Evolutionary conservation across 257 asterid genomes (phyloP).

Genomic region (Scutellaria galericulata): DNA sequence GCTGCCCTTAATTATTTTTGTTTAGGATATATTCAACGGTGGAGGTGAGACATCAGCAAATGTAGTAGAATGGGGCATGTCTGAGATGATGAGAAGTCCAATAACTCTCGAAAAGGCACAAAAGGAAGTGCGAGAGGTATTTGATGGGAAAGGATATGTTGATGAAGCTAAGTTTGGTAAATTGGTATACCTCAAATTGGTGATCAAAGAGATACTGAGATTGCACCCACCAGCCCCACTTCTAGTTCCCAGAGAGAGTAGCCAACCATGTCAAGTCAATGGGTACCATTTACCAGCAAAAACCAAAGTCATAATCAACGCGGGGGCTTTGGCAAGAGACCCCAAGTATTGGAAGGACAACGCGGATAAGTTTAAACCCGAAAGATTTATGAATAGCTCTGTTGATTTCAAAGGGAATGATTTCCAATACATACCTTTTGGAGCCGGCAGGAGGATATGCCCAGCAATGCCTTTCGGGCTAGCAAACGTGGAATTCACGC

Average conservation of each 20-base stretch:
- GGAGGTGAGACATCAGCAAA: too few species aligned
- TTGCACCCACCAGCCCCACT: constrained; percentile 24
- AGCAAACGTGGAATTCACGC: constrained; percentile 28
- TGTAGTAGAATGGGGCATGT: too few species aligned
- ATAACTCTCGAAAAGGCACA: too few species aligned
- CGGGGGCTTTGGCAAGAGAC: constrained; percentile 35
- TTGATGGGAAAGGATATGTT: too few species aligned
- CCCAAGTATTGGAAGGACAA: constrained; percentile 29
- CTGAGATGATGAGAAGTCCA: too few species aligned
- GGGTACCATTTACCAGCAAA: constrained; percentile 28
- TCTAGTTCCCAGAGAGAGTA: background rate
- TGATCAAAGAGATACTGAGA: too few species aligned
- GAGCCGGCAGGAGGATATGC: constrained; percentile 40
- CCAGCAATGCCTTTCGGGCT: constrained; percentile 39
- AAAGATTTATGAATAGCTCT: constrained; percentile 17
- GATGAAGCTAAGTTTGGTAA: too few species aligned
- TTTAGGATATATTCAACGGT: too few species aligned
- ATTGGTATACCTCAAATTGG: too few species aligned
- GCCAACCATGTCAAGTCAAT: background rate
- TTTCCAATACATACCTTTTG: constrained; percentile 38
- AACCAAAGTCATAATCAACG: constrained; percentile 30
- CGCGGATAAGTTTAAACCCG: constrained; percentile 31
- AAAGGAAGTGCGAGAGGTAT: too few species aligned
- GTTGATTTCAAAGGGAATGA: constrained; percentile 25
- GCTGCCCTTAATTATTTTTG: too few species aligned